A percentile compares a stretch with the other conserved stretches of the same genome.
Conservation (phyloP, 2,329 filamentous ascomycete species). For the Penicillium sp. region DNA sequence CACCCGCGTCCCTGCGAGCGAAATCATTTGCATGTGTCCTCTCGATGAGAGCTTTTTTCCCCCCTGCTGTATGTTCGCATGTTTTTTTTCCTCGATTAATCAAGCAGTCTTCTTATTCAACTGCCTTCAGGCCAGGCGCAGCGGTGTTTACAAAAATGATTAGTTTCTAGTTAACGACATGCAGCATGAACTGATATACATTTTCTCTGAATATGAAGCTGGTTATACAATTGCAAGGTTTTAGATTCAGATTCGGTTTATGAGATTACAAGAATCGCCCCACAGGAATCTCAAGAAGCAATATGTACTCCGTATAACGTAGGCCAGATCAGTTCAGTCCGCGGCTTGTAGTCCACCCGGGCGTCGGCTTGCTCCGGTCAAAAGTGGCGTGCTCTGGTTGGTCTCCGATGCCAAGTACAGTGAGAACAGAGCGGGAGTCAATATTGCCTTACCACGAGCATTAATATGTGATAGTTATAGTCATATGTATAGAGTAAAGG, state of each 20-base stretch:
- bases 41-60: background rate
- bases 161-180: background rate
- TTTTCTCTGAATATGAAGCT: background rate
- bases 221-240: too few species aligned
- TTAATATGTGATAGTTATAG: too few species aligned
- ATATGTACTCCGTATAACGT: background rate
- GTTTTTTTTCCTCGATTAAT: background rate
- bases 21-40: background rate
- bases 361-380: conserved; percentile 3
- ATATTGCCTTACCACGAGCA: background rate
- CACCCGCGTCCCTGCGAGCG: background rate
- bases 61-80: background rate
- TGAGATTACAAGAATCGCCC: too few species aligned
- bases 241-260: too few species aligned
- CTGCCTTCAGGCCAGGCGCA: background rate
- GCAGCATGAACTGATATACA: background rate
- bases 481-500: background rate
- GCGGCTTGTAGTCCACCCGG: background rate
- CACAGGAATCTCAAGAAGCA: background rate
- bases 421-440: background rate
- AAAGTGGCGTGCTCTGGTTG: background rate
- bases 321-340: background rate
- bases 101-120: background rate
- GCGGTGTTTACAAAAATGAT: background rate
- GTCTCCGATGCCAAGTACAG: background rate